phyloP scores from a whole-genome alignment of 2,329 filamentous ascomycete genomes.

The Gnomoniopsis smithogilvyi region DNA sequence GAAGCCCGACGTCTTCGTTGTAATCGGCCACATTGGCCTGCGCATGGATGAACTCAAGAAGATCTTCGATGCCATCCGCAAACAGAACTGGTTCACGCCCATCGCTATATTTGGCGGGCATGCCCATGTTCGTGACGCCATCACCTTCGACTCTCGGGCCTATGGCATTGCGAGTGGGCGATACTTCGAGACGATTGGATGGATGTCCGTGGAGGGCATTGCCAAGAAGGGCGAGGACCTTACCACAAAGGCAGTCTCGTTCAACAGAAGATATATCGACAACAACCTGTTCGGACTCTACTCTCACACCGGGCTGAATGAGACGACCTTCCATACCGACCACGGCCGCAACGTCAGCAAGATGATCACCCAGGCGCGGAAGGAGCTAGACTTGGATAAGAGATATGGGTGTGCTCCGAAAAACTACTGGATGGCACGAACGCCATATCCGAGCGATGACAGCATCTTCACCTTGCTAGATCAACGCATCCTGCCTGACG shows the following conservation, averaged over 20 bases:
- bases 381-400: slow-evolving; percentile 68
- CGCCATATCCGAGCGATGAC: slow-evolving; percentile 66
- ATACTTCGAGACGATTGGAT: slow-evolving; percentile 94
- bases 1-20: slow-evolving; percentile 81
- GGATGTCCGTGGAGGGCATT: slow-evolving; percentile 77
- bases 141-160: slow-evolving; percentile 72
- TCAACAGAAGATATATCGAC: slow-evolving; percentile 83
- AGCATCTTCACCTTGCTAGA: slow-evolving; percentile 84
- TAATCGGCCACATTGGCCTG: slow-evolving; percentile 81
- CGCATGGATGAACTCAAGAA: slow-evolving; percentile 75
- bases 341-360: slow-evolving; percentile 69
- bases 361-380: slow-evolving; percentile 67
- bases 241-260: slow-evolving; percentile 46
- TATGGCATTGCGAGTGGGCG: slow-evolving; percentile 82
- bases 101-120: slow-evolving; percentile 94
- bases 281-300: slow-evolving; percentile 86
- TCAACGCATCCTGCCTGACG: slow-evolving; percentile 67
- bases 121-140: slow-evolving; percentile 82
- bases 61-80: slow-evolving; percentile 76
- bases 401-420: slow-evolving; percentile 79
- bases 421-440: slow-evolving; percentile 77
- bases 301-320: slow-evolving; percentile 73
- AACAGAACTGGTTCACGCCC: slow-evolving; percentile 73
- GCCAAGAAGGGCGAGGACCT: slow-evolving; percentile 32
- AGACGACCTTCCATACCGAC: slow-evolving; percentile 70